Evolutionary conservation across 129 eudicot genomes (phyloP), one percentile per base, ranked within the genome.

Genomic region (Lonicera japonica): DNA sequence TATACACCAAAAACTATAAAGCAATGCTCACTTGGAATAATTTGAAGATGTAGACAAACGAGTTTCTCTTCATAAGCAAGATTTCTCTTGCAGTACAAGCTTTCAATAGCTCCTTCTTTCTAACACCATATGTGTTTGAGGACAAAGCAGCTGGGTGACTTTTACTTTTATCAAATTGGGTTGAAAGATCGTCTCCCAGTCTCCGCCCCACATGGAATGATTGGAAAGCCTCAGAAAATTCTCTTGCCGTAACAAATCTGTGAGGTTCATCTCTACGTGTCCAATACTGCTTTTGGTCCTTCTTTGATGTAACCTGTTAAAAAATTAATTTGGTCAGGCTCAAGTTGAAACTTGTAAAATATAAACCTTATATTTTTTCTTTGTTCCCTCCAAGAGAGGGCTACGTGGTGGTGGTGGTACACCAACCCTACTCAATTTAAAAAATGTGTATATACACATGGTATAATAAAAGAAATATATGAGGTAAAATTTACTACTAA

Each of bases 121-220:
- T 70, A 24, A 76, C 53, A 5, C 95, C 95, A 13, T 86, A 90
- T 20, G 68, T 86, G 1, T 65, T 46, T 11, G 83, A 79, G n/a
- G 94, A 72, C 39, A 90, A 72, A 55, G 97, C 97, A 0, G 97
- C 95, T 0, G 94, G 94, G 77, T 90, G 97, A 72, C 89, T 86
- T 74, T 75, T 81, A 56, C 60, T 70, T 64, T 78, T 90, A 70
- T 90, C 97, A 59, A 29, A 90, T 25, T 95, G 85, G 21, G 46
- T 39, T 41, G 78, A 70, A 67, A 90, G 83, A 43, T 80, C 83
- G 4, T 52, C 60, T 11, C 39, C 80, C 10, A 77, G 60, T 21
- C 22, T 73, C 18, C 60, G 47, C 29, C 95, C 97, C 25, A 79
- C 69, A 55, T 84, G 95, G 68, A 83, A 90, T 36, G 87, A 79